Evolutionary conservation across 345 rosid genomes (phyloP).

Genomic region (Boechera divaricarpa): DNA sequence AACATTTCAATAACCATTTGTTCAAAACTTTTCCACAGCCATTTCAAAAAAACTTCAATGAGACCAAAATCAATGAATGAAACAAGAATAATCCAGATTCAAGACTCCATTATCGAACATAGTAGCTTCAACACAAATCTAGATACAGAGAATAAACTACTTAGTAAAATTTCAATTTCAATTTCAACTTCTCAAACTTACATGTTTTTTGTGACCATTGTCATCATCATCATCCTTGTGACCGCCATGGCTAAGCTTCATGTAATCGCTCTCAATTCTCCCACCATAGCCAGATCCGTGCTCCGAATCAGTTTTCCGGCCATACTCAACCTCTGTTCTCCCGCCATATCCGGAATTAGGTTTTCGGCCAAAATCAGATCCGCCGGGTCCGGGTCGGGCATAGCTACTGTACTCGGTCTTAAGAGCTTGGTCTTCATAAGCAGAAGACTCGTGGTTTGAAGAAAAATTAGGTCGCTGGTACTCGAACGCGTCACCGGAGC

Average conservation of each 20-base stretch:
- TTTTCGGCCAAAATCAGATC: slow-evolving; percentile 42
- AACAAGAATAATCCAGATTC: not conserved
- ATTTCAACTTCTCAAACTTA: slow-evolving; percentile 41
- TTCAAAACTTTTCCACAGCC: not conserved
- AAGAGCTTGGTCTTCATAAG: slow-evolving; percentile 69
- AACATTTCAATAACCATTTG: not conserved
- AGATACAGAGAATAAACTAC: not conserved
- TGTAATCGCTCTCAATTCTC: slow-evolving; percentile 38
- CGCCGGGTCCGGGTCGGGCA: slow-evolving; percentile 59
- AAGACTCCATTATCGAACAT: not conserved
- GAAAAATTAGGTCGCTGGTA: slow-evolving; percentile 74
- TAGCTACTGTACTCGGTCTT: slow-evolving; percentile 79
- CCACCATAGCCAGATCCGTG: slow-evolving; percentile 54
- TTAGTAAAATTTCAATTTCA: not conserved
- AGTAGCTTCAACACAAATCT: not conserved
- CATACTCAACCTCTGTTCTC: slow-evolving; percentile 48
- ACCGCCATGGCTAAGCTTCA: slow-evolving; percentile 47
- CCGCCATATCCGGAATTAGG: slow-evolving; percentile 44
- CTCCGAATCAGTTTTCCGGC: slow-evolving; percentile 42
- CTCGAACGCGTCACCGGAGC: slow-evolving; percentile 60
- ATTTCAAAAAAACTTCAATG: not conserved
- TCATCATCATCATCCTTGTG: slow-evolving; percentile 51
- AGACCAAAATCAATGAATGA: not conserved
- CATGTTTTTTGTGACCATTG: slow-evolving; percentile 71
- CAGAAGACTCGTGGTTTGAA: slow-evolving; percentile 57